Base-by-base conservation (phyloP, 371 early-diverging fungal genomes). In the Capillidium heterosporum region DNA sequence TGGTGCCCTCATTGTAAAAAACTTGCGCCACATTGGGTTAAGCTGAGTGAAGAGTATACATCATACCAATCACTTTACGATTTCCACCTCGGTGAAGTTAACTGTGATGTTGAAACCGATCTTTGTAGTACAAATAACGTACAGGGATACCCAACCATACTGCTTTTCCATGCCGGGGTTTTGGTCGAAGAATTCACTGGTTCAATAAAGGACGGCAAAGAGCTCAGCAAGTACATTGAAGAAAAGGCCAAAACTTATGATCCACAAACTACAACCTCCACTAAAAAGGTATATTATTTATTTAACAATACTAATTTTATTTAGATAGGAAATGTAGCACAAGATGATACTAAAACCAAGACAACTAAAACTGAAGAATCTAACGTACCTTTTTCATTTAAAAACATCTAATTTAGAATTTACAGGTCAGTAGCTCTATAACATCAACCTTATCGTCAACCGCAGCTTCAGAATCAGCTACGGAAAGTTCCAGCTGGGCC, bases 1-100 rank as follows among this genome's bases (percentile, higher is more conserved):
- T 89, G 89, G 91, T 91, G 92, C 71, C 85, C 86, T 59, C 88
- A 93, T 75, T 94, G 93, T 80, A 88, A 90, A 76, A 68, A 69
- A 60, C 75, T 94, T 53, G 90, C 80, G 1, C 90, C 92, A 58
- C 77, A 71, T 61, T 93, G 85, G 77, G 78, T 79, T 39, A 67
- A 81, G 65, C 71, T 93, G 41, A 91, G 79, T 62, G 61, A 71
- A 35, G 55, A 54, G 1, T 54, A 35, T 19, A 42, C 19, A n/a
- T 2, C 13, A 24, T 21, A 23, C 13, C 21, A 19, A 19, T 8
- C 10, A 27, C 13, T 8, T 2, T 21, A 15, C 8, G 19, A 32
- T 28, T 41, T 54, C 42, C 43, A 41, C 8, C 26, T 54, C 15
- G 55, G 42, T 23, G 26, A 54, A 43, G 28, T 54, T 42, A 23